Percentiles rank a stretch among this genome's conserved stretches.
phyloP scores from a whole-genome alignment of 1,284 basidiomycete genomes.

The Pseudozyma sp. region DNA sequence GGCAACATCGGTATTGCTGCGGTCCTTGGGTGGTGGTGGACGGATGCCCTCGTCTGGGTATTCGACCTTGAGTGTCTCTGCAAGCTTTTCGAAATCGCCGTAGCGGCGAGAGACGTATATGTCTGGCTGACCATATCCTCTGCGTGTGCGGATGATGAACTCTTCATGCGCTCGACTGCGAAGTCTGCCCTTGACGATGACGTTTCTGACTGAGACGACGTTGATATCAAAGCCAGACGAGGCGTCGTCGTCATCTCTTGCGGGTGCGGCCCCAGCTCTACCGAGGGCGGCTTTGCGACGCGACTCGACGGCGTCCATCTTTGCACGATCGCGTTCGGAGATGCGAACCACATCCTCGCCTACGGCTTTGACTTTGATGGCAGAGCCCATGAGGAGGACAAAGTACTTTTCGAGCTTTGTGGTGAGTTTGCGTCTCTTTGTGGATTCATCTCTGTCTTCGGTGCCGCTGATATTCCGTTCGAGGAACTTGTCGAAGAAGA shows the following conservation, averaged over 20 bases:
- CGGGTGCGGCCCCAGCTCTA: conserved; percentile 26
- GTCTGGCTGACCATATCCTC: conserved; percentile 75
- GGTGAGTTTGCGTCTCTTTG: conserved; percentile 52
- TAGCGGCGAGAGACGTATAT: conserved; percentile 91
- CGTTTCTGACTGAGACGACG: conserved; percentile 61
- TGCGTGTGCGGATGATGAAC: conserved; percentile 89
- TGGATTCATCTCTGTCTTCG: conserved; percentile 55
- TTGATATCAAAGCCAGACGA: conserved; percentile 59
- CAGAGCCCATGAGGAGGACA: conserved; percentile 60
- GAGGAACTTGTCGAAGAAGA: conserved; percentile 64
- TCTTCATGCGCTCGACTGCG: conserved; percentile 72
- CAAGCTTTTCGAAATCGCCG: conserved; percentile 81
- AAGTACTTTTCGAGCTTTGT: conserved; percentile 56
- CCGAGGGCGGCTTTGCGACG: conserved; percentile 48
- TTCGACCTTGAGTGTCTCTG: conserved; percentile 58
- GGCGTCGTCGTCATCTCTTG: conserved; percentile 4
- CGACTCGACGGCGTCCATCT: conserved; percentile 55
- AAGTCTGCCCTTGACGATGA: conserved; percentile 55
- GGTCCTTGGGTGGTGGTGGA: conserved; percentile 60
- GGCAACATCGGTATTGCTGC: conserved; percentile 47
- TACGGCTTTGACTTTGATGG: conserved; percentile 52
- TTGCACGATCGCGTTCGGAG: conserved; percentile 51
- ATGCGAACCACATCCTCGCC: conserved; percentile 66
- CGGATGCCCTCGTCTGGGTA: conserved; percentile 59
- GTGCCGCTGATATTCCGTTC: conserved; percentile 62